These are phyloP conservation scores for Echinosophora koreensis DNA, from an alignment of 306 rosid species.

Conservation along the genomic window DNA sequence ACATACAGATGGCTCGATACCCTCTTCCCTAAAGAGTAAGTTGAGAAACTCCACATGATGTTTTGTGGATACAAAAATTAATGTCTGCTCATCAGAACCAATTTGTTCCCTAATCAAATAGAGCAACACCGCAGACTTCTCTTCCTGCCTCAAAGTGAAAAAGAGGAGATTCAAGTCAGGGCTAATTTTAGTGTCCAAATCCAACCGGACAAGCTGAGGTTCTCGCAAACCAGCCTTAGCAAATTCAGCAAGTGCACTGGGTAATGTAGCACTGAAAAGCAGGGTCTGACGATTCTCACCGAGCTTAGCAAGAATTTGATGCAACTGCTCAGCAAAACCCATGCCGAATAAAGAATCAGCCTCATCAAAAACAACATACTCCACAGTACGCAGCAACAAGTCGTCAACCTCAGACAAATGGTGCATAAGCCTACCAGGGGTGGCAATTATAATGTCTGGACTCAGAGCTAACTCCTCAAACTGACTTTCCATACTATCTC, in stretches of 20 bases:
- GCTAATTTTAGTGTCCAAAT: slow-evolving; percentile 87
- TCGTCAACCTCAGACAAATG: slow-evolving; percentile 91
- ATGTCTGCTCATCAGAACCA: slow-evolving; percentile 76
- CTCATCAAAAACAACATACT: slow-evolving; percentile 94
- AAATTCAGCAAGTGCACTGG: slow-evolving; percentile 95
- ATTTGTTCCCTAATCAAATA: slow-evolving; percentile 87
- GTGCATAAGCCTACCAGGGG: slow-evolving; percentile 99
- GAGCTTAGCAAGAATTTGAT: slow-evolving; percentile 75
- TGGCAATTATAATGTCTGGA: slow-evolving; percentile 91
- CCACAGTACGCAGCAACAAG: slow-evolving; percentile 81
- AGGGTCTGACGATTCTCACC: slow-evolving; percentile 89
- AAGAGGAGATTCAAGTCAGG: slow-evolving; percentile 87
- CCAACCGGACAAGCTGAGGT: slow-evolving; percentile 88
- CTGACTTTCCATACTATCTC: slow-evolving; percentile 94
- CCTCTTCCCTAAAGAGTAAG: slow-evolving; percentile 76
- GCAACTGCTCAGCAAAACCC: slow-evolving; percentile 96
- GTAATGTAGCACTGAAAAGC: slow-evolving; percentile 92
- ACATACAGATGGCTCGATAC: slow-evolving; percentile 88
- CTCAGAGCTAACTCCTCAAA: slow-evolving; percentile 85
- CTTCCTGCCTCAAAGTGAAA: slow-evolving; percentile 85
- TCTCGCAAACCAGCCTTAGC: slow-evolving; percentile 97
- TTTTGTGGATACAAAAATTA: slow-evolving; percentile 87
- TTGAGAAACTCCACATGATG: slow-evolving; percentile 91
- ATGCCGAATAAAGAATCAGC: slow-evolving; percentile 84
- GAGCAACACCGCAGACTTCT: slow-evolving; percentile 76